Evolutionary conservation across 495 filamentous ascomycete genomes (phyloP).

Genomic region (Tuber microsphaerosporum): DNA sequence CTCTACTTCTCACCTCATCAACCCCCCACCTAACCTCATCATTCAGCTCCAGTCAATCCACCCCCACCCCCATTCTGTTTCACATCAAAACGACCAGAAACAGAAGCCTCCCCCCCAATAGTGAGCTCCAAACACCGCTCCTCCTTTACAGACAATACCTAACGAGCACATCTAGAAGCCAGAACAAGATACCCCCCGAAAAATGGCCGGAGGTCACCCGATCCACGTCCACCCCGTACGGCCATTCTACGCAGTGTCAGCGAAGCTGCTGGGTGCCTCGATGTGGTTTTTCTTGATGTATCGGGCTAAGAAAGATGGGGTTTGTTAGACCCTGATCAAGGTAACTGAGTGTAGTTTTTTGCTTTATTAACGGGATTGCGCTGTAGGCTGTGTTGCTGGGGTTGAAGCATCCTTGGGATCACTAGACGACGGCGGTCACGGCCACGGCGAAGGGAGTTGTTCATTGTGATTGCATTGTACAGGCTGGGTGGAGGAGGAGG

Average conservation of each 20-base stretch:
- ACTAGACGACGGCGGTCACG: constrained; percentile 52
- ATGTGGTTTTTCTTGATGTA: constrained; percentile 97
- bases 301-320: constrained; percentile 86
- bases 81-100: not conserved
- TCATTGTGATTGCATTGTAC: constrained; percentile 76
- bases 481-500: not conserved
- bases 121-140: not conserved
- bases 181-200: constrained; percentile 31
- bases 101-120: not conserved
- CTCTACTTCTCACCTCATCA: not conserved
- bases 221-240: constrained; percentile 66
- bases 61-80: not conserved
- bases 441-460: not conserved
- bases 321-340: constrained; percentile 34
- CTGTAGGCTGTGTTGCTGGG: constrained; percentile 65
- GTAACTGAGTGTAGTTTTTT: constrained; percentile 12
- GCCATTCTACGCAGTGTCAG: constrained; percentile 72
- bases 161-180: constrained; percentile 29
- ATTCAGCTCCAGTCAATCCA: not conserved
- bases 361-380: constrained; percentile 41
- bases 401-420: constrained; percentile 98
- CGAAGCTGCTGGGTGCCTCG: constrained; percentile 78
- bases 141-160: not conserved
- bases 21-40: not conserved
- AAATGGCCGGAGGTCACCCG: constrained; percentile 60